Conservation (phyloP, 2,329 filamentous ascomycete species). For the Fusarium proliferatum region DNA sequence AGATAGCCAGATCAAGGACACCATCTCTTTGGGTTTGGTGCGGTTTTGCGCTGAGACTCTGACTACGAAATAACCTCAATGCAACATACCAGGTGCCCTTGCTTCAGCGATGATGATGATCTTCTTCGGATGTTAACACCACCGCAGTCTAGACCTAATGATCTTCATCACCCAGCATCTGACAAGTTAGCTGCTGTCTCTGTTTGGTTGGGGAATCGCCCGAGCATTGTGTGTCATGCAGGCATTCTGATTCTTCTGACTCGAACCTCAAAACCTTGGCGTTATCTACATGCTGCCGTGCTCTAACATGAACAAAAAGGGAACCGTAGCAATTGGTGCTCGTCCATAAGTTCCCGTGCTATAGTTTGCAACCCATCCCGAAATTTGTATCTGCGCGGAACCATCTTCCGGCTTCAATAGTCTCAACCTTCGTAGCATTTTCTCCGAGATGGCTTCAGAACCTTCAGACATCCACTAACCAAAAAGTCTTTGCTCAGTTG, state of each 20-base stretch:
- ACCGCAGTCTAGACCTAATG: conserved; percentile 32
- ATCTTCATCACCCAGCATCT: conserved; percentile 30
- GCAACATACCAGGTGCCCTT: conserved; percentile 4
- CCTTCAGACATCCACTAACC: conserved; percentile 21
- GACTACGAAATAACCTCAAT: conserved; percentile 33
- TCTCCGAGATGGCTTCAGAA: neutral
- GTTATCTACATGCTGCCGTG: conserved; percentile 3
- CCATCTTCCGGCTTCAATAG: neutral
- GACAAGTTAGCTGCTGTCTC: conserved; percentile 6
- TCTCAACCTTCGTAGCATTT: neutral
- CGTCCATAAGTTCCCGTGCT: conserved; percentile 7
- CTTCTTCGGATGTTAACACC: conserved; percentile 10
- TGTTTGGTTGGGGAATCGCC: conserved; percentile 27
- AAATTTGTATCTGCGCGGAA: conserved; percentile 12
- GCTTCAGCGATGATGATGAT: conserved; percentile 19
- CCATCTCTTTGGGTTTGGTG: conserved; percentile 18
- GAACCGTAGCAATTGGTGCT: conserved; percentile 5
- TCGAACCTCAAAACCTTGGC: conserved; percentile 30
- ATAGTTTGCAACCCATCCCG: conserved; percentile 22
- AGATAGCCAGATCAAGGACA: conserved; percentile 13
- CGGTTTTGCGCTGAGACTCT: neutral
- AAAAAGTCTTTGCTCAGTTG: conserved; percentile 23
- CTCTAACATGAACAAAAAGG: neutral
- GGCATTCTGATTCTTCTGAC: conserved; percentile 23
- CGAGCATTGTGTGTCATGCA: conserved; percentile 30